These are phyloP conservation scores for Artemisia argyi DNA, from an alignment of 129 eudicot species.

Conservation along the genomic window DNA sequence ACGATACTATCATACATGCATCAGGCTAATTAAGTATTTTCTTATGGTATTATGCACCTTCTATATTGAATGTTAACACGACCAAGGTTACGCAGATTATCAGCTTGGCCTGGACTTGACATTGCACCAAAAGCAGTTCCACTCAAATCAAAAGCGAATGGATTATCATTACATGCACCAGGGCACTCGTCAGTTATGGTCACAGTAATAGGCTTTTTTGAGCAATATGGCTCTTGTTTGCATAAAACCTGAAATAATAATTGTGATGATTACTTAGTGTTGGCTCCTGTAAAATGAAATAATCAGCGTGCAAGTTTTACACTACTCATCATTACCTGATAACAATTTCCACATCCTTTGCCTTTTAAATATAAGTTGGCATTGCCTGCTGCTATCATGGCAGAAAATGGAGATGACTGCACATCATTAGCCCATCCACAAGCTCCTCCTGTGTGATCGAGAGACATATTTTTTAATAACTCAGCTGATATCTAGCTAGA, in stretches of 20 bases:
- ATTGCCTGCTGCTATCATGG: conserved; percentile 50
- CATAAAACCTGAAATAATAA: conserved; percentile 35
- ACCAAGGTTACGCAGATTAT: conserved; percentile 40
- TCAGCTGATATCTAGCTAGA: not conserved
- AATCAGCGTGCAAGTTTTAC: not conserved
- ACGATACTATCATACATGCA: not conserved
- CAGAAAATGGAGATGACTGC: conserved; percentile 32
- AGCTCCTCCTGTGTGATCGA: conserved; percentile 38
- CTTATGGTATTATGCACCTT: conserved; percentile 28
- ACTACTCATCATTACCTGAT: conserved; percentile 30
- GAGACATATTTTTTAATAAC: not conserved
- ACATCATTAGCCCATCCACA: conserved; percentile 46
- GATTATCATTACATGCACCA: conserved; percentile 34
- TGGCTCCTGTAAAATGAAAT: not conserved
- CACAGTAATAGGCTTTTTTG: conserved; percentile 36
- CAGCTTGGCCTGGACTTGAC: conserved; percentile 43
- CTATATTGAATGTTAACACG: conserved; percentile 35
- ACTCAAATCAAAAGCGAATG: conserved; percentile 47
- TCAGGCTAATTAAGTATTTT: not conserved
- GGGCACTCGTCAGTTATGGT: conserved; percentile 55
- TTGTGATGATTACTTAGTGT: not conserved
- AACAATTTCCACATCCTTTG: conserved; percentile 51
- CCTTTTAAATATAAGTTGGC: conserved; percentile 34
- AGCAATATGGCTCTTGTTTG: conserved; percentile 38
- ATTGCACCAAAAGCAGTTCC: conserved; percentile 51